Evolutionary conservation across 2,329 filamentous ascomycete genomes (phyloP), one percentile per base, ranked within the genome.

Genomic region (Mycosphaerella sp.): DNA sequence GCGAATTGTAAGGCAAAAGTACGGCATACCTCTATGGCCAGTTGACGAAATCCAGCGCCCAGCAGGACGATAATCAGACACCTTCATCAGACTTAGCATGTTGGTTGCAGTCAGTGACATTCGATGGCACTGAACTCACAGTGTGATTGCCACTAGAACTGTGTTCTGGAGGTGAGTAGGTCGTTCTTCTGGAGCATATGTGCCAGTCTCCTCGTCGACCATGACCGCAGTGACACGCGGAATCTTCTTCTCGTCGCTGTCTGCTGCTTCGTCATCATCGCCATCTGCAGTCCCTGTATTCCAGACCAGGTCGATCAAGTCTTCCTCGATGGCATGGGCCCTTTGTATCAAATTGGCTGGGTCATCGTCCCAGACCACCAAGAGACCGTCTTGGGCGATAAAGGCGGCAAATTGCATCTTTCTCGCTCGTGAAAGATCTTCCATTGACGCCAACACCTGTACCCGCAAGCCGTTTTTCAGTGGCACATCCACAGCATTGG

Each of bases 361-460:
- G 50, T 90, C 56, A 59, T 91, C 87, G 59, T 91, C 87, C 87
- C 87, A 93, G 1, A 91, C 86, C 1, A 91, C 73, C 1, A 93
- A 72, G 4, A 90, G 73, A 4, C 80, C 80, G 55, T 87, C 82
- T 0, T 79, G 80, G 2, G 85, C 82, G 37, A 91, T 77, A 65
- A 91, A 90, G 6, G 87, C 87, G 10, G 86, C 87, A 58, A 86
- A 89, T 65, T 91, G 87, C 65, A 88, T 81, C 66, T 88, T 90
- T 53, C 86, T 78, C 4, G 85, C 86, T 36, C 80, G 76, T 0
- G 81, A 76, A 3, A 89, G 75, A 62, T 89, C 85, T 13, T 84
- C 79, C 41, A 89, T 78, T 0, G 80, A 85, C 0, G 85, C 84
- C 8, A 89, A 69, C 53, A 90, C 85, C 68, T 89, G 86, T 13